Evolutionary conservation across 352 stramenopile species (phyloP), one percentile per base, ranked within the genome.

Genomic region (Globisporangium canariense): DNA sequence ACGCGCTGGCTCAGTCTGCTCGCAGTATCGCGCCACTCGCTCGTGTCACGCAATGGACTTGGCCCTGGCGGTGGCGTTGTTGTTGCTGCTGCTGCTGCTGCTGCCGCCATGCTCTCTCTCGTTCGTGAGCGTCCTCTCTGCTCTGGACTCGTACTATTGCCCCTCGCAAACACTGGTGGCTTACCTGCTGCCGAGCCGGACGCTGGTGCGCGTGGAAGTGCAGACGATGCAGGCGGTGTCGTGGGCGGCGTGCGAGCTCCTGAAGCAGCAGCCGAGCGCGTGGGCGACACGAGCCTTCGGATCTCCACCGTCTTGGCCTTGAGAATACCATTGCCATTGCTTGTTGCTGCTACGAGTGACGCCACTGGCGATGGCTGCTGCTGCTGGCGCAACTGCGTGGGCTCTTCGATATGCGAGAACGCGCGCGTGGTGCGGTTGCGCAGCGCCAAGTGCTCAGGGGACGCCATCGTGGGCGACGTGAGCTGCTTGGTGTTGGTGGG

Each of bases 331-430:
- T 22, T 58, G 32, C 18, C 10, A 32, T 10, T n/a, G 16, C 18
- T 18, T 9, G 25, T 53, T 36, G 66, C 34, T 52, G 30, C 34
- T 28, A 50, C n/a, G 16, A 55, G 57, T 14, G 65, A 60, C 47
- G 68, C 65, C 16, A 67, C 62, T 10, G 45, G 14, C 22, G 74
- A 59, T 7, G 70, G 25, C 43, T 66, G 60, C 20, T 50, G 28
- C 13, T 4, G 18, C 8, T 79, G 49, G n/a, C 71, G 77, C 58
- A 75, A 54, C 46, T 66, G 76, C 10, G 74, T 28, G 20, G 78
- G 74, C 50, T 83, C 75, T 38, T 91, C 76, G 41, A 89, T 78
- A 67, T 91, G 79, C 34, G 82, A 83, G 71, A 91, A 91, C 16
- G 82, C 82, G 65, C 82, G 78, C 9, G 61, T 70, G 32, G 73